Evolutionary conservation across 495 filamentous ascomycete genomes (phyloP), one percentile per base, ranked within the genome.

Genomic region (Penicillium desertorum): DNA sequence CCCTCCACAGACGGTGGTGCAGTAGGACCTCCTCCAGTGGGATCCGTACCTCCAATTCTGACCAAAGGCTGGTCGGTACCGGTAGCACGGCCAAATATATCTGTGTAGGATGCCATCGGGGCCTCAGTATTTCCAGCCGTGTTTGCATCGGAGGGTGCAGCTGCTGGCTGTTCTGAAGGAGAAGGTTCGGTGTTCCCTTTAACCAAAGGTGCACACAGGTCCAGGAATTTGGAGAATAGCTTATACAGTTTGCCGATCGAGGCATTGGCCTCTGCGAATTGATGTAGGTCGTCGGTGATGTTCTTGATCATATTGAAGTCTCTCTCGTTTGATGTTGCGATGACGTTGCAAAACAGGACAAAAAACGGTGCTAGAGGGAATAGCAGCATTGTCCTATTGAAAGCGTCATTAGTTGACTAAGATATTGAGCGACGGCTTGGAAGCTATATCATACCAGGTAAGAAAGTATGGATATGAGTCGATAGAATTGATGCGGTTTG

Each of bases 281-380:
- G 69, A 25, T 57, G 58, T 5, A 71, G 54, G 7, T 68, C 66
- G 3, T 65, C 60, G 9, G 68, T 69, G 43, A 67, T 67, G 1
- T 60, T 62, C 14, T 60, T 59, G 50, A 71, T 69, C 63, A 71
- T 64, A 44, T 58, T 53, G 36, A 63, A 72, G 45, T 73, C 70
- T 45, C 61, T 52, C 16, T 58, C 61, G 44, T 70, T 63, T n/a
- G 66, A 67, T 37, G 68, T 66, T 27, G 62, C 66, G 5, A 73
- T 61, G 10, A 73, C 66, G 20, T 73, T 73, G 39, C 70, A 73
- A 43, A 73, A 73, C 1, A 73, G 46, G 10, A 71, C 62, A 34
- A 69, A 73, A 45, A 73, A 73, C 0, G 70, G 70, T 2, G 65
- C 62, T 16, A 73, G 49, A 1, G 70, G 70, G 37, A 63, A 71